phyloP scores from a whole-genome alignment of 148 eudicot genomes.

The Chenopodium album region DNA sequence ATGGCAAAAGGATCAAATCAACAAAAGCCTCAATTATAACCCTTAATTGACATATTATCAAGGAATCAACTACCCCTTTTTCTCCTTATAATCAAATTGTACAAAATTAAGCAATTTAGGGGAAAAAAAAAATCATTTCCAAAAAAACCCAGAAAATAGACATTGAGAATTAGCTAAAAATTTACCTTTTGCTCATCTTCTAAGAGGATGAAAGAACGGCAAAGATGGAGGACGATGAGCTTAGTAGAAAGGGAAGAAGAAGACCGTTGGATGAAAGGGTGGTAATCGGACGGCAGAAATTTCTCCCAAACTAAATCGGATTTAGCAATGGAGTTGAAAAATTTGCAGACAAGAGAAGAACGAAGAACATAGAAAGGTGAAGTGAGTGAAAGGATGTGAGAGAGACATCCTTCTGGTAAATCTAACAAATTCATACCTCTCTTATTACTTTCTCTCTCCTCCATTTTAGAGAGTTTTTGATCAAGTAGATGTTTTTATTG shows the following conservation, averaged over 20 bases:
- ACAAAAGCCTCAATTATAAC: not conserved
- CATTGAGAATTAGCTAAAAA: not conserved
- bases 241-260: conserved; percentile 13
- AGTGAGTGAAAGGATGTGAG: conserved; percentile 31
- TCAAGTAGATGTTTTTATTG: not conserved
- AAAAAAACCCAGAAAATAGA: not conserved
- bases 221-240: conserved; percentile 26
- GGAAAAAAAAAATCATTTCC: not conserved
- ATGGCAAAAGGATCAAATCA: too few relatives aligned
- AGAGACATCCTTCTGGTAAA: conserved; percentile 34
- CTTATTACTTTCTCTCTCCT: conserved; percentile 19
- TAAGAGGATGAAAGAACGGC: conserved; percentile 25
- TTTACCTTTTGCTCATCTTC: conserved; percentile 28
- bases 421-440: conserved; percentile 25
- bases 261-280: not conserved
- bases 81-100: not conserved
- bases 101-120: not conserved
- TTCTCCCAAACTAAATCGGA: conserved; percentile 32
- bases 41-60: not conserved
- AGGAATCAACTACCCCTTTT: not conserved
- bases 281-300: conserved; percentile 27
- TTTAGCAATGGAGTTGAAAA: conserved; percentile 17
- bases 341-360: conserved; percentile 22
- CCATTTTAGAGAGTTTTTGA: not conserved
- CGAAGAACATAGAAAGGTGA: conserved; percentile 30